Conservation (phyloP, 805 yeast species). For the Torulaspora quercuum region DNA sequence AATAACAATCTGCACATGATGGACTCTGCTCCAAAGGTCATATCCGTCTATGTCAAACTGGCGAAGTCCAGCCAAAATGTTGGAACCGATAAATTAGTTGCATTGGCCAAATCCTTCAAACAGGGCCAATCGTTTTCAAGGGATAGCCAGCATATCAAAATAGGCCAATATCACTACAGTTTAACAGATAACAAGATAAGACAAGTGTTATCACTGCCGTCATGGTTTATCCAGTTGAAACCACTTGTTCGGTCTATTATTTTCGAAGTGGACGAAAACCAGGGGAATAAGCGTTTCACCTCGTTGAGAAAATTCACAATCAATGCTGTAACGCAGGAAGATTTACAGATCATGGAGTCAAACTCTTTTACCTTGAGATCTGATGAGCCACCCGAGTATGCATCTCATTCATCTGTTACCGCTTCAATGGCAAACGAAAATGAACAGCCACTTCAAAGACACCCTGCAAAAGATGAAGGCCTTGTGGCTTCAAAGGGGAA, state of each 20-base stretch:
- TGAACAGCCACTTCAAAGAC: conserved; percentile 7
- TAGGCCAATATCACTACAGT: conserved; percentile 33
- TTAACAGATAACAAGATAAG: conserved; percentile 22
- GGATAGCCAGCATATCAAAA: conserved; percentile 27
- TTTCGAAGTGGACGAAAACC: conserved; percentile 34
- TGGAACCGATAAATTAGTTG: conserved; percentile 11
- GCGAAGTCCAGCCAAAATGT: conserved; percentile 10
- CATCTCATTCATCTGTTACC: conserved; percentile 3
- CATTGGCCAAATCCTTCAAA: conserved; percentile 19
- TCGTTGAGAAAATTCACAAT: conserved; percentile 40
- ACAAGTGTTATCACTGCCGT: conserved; percentile 35
- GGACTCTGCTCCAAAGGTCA: conserved; percentile 40
- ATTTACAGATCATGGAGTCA: conserved; percentile 28
- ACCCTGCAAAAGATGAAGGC: conserved; percentile 3
- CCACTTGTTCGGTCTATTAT: conserved; percentile 36
- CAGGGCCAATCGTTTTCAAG: conserved; percentile 19
- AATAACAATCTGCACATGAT: conserved; percentile 38
- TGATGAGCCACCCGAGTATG: conserved; percentile 24
- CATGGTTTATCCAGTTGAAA: conserved; percentile 31
- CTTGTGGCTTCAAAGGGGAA: conserved; percentile 2
- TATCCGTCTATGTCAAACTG: conserved; percentile 35
- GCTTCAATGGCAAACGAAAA: conserved; percentile 2
- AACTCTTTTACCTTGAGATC: conserved; percentile 20
- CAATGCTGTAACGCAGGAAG: conserved; percentile 43
- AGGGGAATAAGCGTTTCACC: conserved; percentile 39